phyloP scores from a whole-genome alignment of 192 early-diverging fungal species.

The Oehlia diaphana region DNA sequence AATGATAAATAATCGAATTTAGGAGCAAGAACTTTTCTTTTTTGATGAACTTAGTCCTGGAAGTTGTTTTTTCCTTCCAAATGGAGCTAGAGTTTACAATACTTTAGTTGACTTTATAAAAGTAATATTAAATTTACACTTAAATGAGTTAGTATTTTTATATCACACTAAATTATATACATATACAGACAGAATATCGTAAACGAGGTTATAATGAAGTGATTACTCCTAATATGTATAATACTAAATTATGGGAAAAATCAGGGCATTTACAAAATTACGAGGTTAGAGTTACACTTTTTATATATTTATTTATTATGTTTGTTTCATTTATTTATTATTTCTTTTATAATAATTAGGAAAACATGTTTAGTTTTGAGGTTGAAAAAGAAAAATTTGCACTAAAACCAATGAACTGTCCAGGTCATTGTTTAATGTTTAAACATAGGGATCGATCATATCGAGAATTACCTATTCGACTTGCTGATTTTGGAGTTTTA shows the following conservation, averaged over 20 bases:
- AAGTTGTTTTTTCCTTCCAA: constrained; percentile 92
- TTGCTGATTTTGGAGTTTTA: constrained; percentile 98
- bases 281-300: constrained; percentile 19
- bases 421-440: constrained; percentile 98
- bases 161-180: neutral
- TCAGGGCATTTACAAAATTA: constrained; percentile 98
- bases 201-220: constrained; percentile 97
- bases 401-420: constrained; percentile 99
- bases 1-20: neutral
- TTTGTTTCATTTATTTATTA: neutral
- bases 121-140: constrained; percentile 28
- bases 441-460: constrained; percentile 89
- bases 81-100: constrained; percentile 96
- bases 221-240: constrained; percentile 98
- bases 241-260: constrained; percentile 94
- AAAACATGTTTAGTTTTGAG: constrained; percentile 94
- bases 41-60: constrained; percentile 97
- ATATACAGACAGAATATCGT: constrained; percentile 68
- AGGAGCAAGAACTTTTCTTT: constrained; percentile 95
- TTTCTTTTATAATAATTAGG: constrained; percentile 44
- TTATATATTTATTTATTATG: neutral
- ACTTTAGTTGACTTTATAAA: constrained; percentile 89
- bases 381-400: constrained; percentile 98
- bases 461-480: constrained; percentile 91
- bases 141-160: neutral